A percentile compares a stretch with the other conserved stretches of the same genome.
These are phyloP conservation scores for Chrysoporthe cubensis DNA, from an alignment of 2,329 filamentous ascomycete genomes.

Conservation along the genomic window DNA sequence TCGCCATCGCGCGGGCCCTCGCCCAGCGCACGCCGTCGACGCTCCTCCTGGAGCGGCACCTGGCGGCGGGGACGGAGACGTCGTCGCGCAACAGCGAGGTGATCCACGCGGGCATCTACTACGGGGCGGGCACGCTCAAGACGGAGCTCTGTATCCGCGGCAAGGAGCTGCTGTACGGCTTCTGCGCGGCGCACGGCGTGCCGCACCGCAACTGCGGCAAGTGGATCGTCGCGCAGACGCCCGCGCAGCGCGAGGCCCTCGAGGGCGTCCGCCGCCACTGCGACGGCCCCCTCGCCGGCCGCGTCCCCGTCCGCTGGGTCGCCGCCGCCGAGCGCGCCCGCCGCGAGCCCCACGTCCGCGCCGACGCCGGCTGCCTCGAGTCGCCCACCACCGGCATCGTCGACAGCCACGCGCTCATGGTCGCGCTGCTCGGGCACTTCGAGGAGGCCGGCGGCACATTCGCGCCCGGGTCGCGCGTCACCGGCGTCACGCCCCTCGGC, in stretches of 20 bases:
- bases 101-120: conserved; percentile 95
- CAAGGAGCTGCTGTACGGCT: conserved; percentile 74
- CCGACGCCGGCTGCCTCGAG: conserved; percentile 76
- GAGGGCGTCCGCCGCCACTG: conserved; percentile 55
- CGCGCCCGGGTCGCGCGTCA: conserved; percentile 71
- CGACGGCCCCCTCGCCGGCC: conserved; percentile 38
- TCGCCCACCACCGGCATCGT: conserved; percentile 87
- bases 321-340: conserved; percentile 60
- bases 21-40: conserved; percentile 64
- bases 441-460: conserved; percentile 76
- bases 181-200: conserved; percentile 71
- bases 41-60: conserved; percentile 80
- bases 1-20: conserved; percentile 77
- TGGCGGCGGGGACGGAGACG: conserved; percentile 78
- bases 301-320: conserved; percentile 76
- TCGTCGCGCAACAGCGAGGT: conserved; percentile 93
- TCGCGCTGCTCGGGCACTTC: conserved; percentile 74
- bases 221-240: conserved; percentile 91
- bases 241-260: conserved; percentile 67
- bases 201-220: conserved; percentile 79
- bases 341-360: conserved; percentile 76
- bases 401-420: conserved; percentile 85
- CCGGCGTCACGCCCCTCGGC: conserved; percentile 56
- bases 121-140: conserved; percentile 76
- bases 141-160: conserved; percentile 81